Conservation (phyloP, 805 yeast genomes). For the Candida boidinii region DNA sequence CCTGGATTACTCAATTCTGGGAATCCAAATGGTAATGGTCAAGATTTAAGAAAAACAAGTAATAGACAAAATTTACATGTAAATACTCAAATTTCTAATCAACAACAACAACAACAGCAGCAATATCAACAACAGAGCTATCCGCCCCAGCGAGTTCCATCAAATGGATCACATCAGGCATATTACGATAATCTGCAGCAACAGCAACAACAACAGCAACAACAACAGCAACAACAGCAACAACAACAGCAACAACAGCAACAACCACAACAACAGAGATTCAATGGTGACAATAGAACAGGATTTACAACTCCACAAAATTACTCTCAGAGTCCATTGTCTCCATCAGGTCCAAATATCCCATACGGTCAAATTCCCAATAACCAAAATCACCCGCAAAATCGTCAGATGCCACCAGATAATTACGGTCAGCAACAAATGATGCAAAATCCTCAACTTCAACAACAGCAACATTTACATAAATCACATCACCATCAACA, state of each 20-base stretch:
- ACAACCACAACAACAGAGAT: conserved; percentile 5
- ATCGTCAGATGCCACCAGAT: not conserved
- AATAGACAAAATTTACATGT: too few species aligned
- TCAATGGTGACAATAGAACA: not conserved
- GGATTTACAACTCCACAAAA: too few species aligned
- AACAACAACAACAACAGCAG: conserved; percentile 1
- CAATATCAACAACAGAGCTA: conserved; percentile 5
- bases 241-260: conserved; percentile 7
- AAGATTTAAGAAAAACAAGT: too few species aligned
- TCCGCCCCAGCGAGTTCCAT: conserved; percentile 1
- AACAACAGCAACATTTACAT: conserved; percentile 12
- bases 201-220: conserved; percentile 4
- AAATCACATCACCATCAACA: too few species aligned
- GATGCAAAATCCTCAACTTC: conserved; percentile 3
- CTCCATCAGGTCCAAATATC: too few species aligned
- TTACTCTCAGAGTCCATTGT: too few species aligned
- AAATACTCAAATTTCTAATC: too few species aligned
- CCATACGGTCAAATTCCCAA: too few species aligned
- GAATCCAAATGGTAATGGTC: too few species aligned
- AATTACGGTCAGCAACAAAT: conserved; percentile 3
- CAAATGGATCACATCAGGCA: conserved; percentile 1
- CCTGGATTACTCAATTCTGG: too few species aligned
- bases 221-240: conserved; percentile 7
- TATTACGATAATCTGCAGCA: too few species aligned
- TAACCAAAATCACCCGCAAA: too few species aligned